phyloP scores from a whole-genome alignment of 2,329 filamentous ascomycete species.

The Sordariomycetes sp. region DNA sequence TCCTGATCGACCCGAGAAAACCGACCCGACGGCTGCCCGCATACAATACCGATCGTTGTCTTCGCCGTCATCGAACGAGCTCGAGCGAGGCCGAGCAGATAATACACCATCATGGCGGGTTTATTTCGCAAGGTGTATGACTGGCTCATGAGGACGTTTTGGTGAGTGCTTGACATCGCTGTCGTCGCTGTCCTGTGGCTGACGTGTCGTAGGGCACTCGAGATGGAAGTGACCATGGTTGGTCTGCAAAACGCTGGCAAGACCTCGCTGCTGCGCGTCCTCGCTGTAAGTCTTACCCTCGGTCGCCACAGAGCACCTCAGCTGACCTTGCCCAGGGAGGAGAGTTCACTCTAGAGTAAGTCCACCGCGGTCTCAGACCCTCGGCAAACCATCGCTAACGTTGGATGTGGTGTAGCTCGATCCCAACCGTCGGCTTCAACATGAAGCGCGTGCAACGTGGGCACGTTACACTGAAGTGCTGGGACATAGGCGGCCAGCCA shows the following conservation, averaged over 20 bases:
- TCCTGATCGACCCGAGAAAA: too few species aligned
- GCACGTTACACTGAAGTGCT: conserved; percentile 97
- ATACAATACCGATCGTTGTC: too few species aligned
- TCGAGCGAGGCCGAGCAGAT: too few species aligned
- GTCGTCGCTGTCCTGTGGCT: conserved; percentile 5
- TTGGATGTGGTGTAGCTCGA: conserved; percentile 59
- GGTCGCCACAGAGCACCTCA: background rate
- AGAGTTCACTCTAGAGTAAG: conserved; percentile 98
- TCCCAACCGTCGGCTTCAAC: conserved; percentile 97
- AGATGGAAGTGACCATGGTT: conserved; percentile 99
- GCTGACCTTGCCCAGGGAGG: conserved; percentile 57
- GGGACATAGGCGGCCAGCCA: conserved; percentile 96
- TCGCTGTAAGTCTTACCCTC: conserved; percentile 65
- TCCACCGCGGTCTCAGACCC: conserved; percentile 1
- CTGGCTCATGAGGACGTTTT: conserved; percentile 96
- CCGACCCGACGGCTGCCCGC: too few species aligned
- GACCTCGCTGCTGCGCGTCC: conserved; percentile 84
- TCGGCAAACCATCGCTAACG: conserved; percentile 21
- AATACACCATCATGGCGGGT: conserved; percentile 77
- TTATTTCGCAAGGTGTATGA: conserved; percentile 94
- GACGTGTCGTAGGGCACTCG: conserved; percentile 64
- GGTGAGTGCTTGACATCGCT: conserved; percentile 53
- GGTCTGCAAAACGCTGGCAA: conserved; percentile 97
- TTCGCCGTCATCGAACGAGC: too few species aligned
- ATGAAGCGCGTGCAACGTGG: conserved; percentile 98